Base-by-base conservation (phyloP, 2,329 filamentous ascomycete species). In the Aureobasidium vineae region DNA sequence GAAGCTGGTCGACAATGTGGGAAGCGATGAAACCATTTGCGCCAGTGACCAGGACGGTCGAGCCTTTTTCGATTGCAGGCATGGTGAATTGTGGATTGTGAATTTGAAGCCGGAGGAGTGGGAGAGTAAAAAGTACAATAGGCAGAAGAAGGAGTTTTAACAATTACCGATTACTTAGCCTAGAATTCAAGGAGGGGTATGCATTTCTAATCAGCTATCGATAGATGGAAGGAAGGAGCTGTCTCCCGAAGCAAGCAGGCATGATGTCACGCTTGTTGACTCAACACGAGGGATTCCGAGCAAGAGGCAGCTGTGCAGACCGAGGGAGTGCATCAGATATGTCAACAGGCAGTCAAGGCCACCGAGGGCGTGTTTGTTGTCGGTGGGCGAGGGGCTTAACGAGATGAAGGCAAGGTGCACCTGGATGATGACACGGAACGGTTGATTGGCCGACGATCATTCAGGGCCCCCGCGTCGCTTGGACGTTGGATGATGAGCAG, bases 41-140 rank as follows among this genome's bases (percentile, higher is more conserved):
- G 16, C 72, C 73, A 11, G 72, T 75, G 47, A 76, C 69, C 16
- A 75, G 69, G 19, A 76, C 68, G 28, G 68, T 68, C 21, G 68
- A 67, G 52, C 72, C 72, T 65, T 71, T 67, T 16, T 72, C 69
- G 1, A 75, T 63, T n/a, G 68, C 26, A 43, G 65, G 28, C 65
- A 67, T 67, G 28, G 13, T 49, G 41, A 8, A 7, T 23, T 19
- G 19, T 36, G 26, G 10, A 13, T 28, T 38, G 38, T n/a, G 16
- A 11, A 53, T 19, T 33, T 31, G 40, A 23, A 21, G 5, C 5
- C 6, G 23, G 33, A 21, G n/a, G 11, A 60, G 43, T 16, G 21
- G 10, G 41, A 28, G 45, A n/a, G 15, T 8, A 21, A 21, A 49
- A 3, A 23, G 19, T 7, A 49, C 38, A 33, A 63, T 16, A 21